Evolutionary conservation across 768 basidiomycete genomes (phyloP).

Genomic region (Dendrothele bispora): DNA sequence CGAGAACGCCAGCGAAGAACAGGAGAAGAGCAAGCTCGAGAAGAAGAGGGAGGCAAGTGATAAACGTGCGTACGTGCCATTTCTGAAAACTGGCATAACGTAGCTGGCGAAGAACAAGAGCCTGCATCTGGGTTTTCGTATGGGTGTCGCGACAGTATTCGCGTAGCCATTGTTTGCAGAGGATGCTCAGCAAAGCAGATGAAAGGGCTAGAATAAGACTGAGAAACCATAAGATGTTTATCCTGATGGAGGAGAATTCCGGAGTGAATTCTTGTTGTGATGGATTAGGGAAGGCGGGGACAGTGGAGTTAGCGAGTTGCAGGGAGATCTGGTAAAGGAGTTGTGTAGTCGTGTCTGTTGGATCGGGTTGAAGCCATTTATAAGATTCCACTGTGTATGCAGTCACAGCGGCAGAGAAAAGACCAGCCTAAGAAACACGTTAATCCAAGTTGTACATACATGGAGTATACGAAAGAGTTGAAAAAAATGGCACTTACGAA

Average conservation of each 20-base stretch:
- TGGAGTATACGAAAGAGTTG: too few species aligned
- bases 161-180: slow-evolving; percentile 19
- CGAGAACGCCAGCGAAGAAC: slow-evolving; percentile 28
- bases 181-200: slow-evolving; percentile 8
- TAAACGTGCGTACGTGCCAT: slow-evolving; percentile 28
- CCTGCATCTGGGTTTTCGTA: slow-evolving; percentile 15
- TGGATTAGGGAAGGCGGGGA: neutral
- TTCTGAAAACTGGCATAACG: slow-evolving; percentile 25
- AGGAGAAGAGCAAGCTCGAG: slow-evolving; percentile 28
- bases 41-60: slow-evolving; percentile 26
- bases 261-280: neutral
- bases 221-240: slow-evolving; percentile 12
- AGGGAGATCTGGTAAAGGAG: neutral
- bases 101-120: slow-evolving; percentile 23
- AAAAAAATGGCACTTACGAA: slow-evolving; percentile 19
- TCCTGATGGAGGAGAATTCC: neutral
- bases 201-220: slow-evolving; percentile 9
- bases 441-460: too few species aligned
- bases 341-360: neutral
- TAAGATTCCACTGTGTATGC: slow-evolving; percentile 19
- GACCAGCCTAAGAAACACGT: slow-evolving; percentile 13
- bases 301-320: neutral
- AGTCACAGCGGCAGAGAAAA: slow-evolving; percentile 24
- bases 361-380: slow-evolving; percentile 8
- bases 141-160: slow-evolving; percentile 21